Base-by-base conservation (phyloP, 208 protist species). In the Crithidia sp. region DNA sequence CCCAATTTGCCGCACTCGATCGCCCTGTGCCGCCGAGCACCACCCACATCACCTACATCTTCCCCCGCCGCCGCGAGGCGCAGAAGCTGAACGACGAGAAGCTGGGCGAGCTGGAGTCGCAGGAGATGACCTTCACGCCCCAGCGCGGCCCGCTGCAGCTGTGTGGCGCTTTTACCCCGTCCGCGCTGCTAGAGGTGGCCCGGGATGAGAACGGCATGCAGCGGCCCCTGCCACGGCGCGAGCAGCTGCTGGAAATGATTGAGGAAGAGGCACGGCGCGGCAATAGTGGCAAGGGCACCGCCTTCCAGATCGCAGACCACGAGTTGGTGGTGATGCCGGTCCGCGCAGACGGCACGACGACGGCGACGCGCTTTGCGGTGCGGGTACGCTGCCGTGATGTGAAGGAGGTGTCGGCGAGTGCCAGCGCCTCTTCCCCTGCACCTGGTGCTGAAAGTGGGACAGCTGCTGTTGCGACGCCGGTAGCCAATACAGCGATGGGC, bases 31-130 rank as follows among this genome's bases (percentile, higher is more conserved):
- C 89, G 16, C 55, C 74, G 19, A 77, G 81, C 40, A 70, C 71
- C 58, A 69, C 76, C 13, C 71, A 92, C 65, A 79, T 93, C 45
- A 96, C 92, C 17, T 91, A 90, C 75, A 87, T 97, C n/a, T 95
- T 93, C 54, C 90, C 90, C 5, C 76, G 82, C 10, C 89, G 90
- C 14, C 75, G 79, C 53, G 87, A 97, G 63, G 90, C 89, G n/a
- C 77, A 91, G 65, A 47, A 71, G 75, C 77, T 94, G 43, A 97
- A 97, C 66, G 87, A 90, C 13, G 71, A 43, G 36, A 93, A 93
- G 79, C 79, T 97, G 13, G 67, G 67, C 13, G 84, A 91, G 70
- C 71, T 97, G 39, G 61, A 61, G 41, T 89, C 84, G 57, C 71
- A 75, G 40, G 87, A 94, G 76, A 85, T 87, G 79, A 62, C 71